Evolutionary conservation across 768 basidiomycete genomes (phyloP), one percentile per base, ranked within the genome.

Genomic region (Lyophyllum shimeji): DNA sequence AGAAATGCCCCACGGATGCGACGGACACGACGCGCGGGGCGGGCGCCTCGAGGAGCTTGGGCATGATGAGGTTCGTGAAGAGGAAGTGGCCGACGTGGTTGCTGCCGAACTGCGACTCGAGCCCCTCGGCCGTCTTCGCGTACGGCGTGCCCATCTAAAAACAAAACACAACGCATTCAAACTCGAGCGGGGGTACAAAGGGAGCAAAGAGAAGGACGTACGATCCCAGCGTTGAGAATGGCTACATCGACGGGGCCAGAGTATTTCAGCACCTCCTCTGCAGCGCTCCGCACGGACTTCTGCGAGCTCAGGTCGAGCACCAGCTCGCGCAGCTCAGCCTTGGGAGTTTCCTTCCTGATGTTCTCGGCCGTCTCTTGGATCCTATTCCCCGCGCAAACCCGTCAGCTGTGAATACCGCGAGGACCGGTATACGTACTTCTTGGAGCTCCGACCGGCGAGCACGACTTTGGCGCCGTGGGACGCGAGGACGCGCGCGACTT

Each of bases 31-130:
- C 40, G 23, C 59, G 34, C 11, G 59, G 40, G 21, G 52, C 29
- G 9, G 50, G 4, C 7, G 52, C 37, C 3, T 48, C 46, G 12
- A 53, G 44, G 6, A 53, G 48, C 33, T 57, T 56, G 29, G 51
- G 46, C 23, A 65, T 37, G 55, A 67, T 59, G 21, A 65, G 60
- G 45, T 57, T 62, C 15, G 59, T 58, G 48, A 67, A 63, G 29
- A 65, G 55, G 57, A 51, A 63, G 43, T 65, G 59, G 27, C 60
- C 62, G n/a, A 65, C 50, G 31, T 65, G 62, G 56, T 67, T 67
- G 37, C 53, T 58, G 40, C 55, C 64, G 34, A 67, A 58, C 37
- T 67, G 65, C 18, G 50, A 47, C 50, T 67, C 64, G n/a, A 63
- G 52, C 37, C 63, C 63, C 29, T 66, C 63, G 12, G 52, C 56